A percentile compares a stretch with the other conserved stretches of the same genome.
Conservation (phyloP, 768 basidiomycete species). For the Xerocomellus chrysenteron region DNA sequence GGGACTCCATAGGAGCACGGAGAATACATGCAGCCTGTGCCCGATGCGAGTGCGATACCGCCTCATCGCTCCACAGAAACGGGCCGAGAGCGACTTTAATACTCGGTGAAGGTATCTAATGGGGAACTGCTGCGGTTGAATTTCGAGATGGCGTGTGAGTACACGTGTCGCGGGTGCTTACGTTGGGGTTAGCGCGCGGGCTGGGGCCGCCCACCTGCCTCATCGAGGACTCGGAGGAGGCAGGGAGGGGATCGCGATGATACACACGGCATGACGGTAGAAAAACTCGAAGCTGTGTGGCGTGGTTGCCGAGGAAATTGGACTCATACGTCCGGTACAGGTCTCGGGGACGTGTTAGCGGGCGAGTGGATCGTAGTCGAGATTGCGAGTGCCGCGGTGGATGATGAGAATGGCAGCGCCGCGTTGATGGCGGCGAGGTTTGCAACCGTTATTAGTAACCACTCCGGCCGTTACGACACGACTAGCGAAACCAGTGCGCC, state of each 20-base stretch:
- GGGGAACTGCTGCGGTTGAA: constrained; percentile 30
- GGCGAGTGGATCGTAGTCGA: constrained; percentile 6
- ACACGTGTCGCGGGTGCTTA: constrained; percentile 29
- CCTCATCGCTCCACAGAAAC: constrained; percentile 14
- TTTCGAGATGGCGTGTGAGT: constrained; percentile 32
- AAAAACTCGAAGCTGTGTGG: background rate
- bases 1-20: background rate
- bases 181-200: constrained; percentile 32
- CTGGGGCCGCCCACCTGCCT: constrained; percentile 1
- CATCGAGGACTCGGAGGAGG: background rate
- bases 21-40: constrained; percentile 3
- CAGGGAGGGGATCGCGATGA: background rate
- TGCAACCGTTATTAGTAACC: constrained; percentile 28
- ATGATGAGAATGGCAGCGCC: constrained; percentile 17
- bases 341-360: background rate
- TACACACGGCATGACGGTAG: background rate
- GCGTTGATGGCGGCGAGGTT: constrained; percentile 23
- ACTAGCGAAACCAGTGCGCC: constrained; percentile 34
- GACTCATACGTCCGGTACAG: background rate
- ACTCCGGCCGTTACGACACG: constrained; percentile 32
- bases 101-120: constrained; percentile 8
- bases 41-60: constrained; percentile 3
- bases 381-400: background rate
- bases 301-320: background rate
- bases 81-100: constrained; percentile 7